These are phyloP conservation scores for Cenchrus americanus DNA, from an alignment of 176 grass and related monocot species.

Conservation along the genomic window DNA sequence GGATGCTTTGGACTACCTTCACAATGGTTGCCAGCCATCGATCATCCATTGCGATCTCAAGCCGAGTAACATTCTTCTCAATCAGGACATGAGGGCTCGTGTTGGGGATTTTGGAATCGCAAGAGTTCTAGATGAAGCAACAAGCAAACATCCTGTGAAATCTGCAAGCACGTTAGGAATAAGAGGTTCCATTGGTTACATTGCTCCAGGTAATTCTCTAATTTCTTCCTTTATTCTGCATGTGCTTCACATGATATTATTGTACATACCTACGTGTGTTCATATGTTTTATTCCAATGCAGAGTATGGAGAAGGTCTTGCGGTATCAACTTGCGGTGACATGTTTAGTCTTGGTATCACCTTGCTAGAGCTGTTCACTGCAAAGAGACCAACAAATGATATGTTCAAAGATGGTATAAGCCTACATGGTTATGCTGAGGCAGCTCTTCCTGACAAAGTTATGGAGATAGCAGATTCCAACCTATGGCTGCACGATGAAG, in stretches of 20 bases:
- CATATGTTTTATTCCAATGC: neutral
- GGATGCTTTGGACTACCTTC: constrained; percentile 39
- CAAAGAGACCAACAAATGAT: neutral
- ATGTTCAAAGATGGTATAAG: constrained; percentile 18
- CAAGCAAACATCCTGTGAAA: neutral
- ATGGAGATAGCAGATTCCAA: constrained; percentile 13
- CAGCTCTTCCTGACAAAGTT: neutral
- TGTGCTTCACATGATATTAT: no score
- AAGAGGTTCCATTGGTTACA: constrained; percentile 52
- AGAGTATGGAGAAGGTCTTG: constrained; percentile 14
- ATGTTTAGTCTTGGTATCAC: constrained; percentile 14
- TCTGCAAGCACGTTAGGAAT: constrained; percentile 29
- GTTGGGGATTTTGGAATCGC: constrained; percentile 58
- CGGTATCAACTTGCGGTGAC: neutral
- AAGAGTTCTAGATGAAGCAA: constrained; percentile 33
- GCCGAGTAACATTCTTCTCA: constrained; percentile 66
- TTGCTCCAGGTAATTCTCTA: constrained; percentile 48
- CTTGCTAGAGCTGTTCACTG: constrained; percentile 22
- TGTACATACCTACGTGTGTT: no score
- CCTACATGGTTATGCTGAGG: neutral
- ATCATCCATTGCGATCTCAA: constrained; percentile 65
- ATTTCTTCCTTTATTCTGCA: no score
- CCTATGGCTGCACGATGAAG: neutral
- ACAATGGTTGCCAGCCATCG: constrained; percentile 27
- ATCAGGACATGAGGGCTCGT: constrained; percentile 46